These are phyloP conservation scores for Monilinia fructicola DNA, from an alignment of 2,329 filamentous ascomycete genomes.

Conservation along the genomic window DNA sequence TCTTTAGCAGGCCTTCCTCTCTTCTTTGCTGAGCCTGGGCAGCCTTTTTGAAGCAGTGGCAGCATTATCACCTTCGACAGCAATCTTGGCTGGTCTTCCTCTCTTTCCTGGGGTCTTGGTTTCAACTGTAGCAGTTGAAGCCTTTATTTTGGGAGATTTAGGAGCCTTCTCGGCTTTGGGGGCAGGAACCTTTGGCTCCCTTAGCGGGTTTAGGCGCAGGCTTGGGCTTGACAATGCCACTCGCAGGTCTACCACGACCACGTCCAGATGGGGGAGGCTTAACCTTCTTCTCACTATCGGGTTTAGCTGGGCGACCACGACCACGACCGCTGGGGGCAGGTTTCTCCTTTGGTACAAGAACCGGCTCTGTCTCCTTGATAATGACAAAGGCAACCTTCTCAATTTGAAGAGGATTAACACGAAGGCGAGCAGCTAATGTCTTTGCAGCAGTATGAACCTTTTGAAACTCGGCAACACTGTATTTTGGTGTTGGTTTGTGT, in stretches of 20 bases:
- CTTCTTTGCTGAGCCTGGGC: constrained; percentile 15
- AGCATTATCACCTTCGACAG: background rate
- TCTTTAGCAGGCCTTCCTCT: constrained; percentile 19
- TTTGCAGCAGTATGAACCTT: constrained; percentile 50
- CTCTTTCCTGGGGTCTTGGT: constrained; percentile 16
- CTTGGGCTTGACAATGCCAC: constrained; percentile 20
- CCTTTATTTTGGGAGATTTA: constrained; percentile 4
- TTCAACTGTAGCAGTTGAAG: constrained; percentile 5
- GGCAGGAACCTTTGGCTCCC: background rate
- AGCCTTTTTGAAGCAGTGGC: background rate
- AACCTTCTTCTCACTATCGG: constrained; percentile 34
- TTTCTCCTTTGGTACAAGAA: constrained; percentile 30
- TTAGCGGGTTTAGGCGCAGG: constrained; percentile 14
- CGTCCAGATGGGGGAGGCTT: constrained; percentile 31
- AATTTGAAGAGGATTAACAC: constrained; percentile 58
- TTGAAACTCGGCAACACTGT: constrained; percentile 67
- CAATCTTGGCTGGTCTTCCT: constrained; percentile 17
- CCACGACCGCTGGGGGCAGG: constrained; percentile 28
- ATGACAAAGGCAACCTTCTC: constrained; percentile 72
- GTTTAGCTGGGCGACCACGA: constrained; percentile 30
- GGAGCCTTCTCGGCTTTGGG: background rate
- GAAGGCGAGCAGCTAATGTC: constrained; percentile 50
- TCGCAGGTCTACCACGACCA: constrained; percentile 29
- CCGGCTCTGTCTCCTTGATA: constrained; percentile 46
- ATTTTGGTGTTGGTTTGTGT: constrained; percentile 58